Evolutionary conservation across 1,284 basidiomycete species (phyloP).

Genomic region (Cutaneotrichosporon cavernicola): DNA sequence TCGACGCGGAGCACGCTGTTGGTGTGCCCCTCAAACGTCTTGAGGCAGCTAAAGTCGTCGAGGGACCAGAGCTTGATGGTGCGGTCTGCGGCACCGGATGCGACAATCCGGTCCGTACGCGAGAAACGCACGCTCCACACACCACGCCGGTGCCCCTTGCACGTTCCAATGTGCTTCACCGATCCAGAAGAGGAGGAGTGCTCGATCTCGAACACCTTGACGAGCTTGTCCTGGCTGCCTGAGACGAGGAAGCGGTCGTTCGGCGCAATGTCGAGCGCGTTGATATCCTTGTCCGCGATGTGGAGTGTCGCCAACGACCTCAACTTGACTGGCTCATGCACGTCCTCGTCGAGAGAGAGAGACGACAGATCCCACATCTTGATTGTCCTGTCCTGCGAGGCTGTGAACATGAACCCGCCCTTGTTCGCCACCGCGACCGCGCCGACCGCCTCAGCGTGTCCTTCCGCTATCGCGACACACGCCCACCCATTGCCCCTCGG

Average conservation of each 20-base stretch:
- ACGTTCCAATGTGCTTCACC: slow-evolving; percentile 76
- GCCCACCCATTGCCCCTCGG: slow-evolving; percentile 60
- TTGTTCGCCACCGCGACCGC: slow-evolving; percentile 75
- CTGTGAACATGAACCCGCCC: slow-evolving; percentile 76
- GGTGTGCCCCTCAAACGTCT: slow-evolving; percentile 96
- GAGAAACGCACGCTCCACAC: slow-evolving; percentile 94
- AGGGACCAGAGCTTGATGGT: slow-evolving; percentile 91
- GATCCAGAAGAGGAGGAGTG: slow-evolving; percentile 55
- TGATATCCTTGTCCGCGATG: slow-evolving; percentile 99
- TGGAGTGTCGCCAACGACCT: slow-evolving; percentile 83
- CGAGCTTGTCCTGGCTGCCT: slow-evolving; percentile 93
- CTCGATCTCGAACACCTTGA: slow-evolving; percentile 81
- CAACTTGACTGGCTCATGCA: slow-evolving; percentile 57
- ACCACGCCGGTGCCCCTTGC: slow-evolving; percentile 93
- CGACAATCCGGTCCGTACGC: slow-evolving; percentile 75
- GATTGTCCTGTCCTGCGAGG: slow-evolving; percentile 93
- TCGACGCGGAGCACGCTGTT: slow-evolving; percentile 93
- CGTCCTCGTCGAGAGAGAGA: slow-evolving; percentile 12
- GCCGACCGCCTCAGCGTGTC: slow-evolving; percentile 91
- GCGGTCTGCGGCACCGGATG: slow-evolving; percentile 91
- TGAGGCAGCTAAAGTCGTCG: slow-evolving; percentile 84
- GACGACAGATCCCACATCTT: slow-evolving; percentile 92
- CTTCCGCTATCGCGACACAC: slow-evolving; percentile 85
- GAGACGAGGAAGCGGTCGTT: slow-evolving; percentile 87
- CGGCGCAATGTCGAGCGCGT: slow-evolving; percentile 88